phyloP scores from a whole-genome alignment of 306 rosid species.

The Dalbergia oliveri region DNA sequence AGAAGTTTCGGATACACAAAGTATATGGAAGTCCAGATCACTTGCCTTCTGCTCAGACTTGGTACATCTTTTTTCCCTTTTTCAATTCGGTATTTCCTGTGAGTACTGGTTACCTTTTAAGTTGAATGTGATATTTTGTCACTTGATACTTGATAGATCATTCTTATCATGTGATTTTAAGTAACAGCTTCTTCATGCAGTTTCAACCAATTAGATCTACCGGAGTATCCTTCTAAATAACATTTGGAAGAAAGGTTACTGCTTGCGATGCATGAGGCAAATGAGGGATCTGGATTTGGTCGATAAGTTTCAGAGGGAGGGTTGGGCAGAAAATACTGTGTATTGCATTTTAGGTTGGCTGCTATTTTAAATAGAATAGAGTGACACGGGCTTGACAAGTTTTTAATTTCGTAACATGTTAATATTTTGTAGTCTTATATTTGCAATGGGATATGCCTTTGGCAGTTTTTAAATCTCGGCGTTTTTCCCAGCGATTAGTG shows the following conservation, averaged over 20 bases:
- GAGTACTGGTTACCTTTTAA: background rate
- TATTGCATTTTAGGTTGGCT: conserved; percentile 63
- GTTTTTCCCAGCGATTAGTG: background rate
- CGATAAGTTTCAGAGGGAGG: conserved; percentile 40
- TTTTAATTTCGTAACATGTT: conserved; percentile 59
- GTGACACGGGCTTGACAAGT: conserved; percentile 60
- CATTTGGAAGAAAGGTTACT: conserved; percentile 90
- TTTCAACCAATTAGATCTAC: conserved; percentile 96
- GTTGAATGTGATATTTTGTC: conserved; percentile 15
- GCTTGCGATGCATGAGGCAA: conserved; percentile 94
- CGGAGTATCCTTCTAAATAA: conserved; percentile 93
- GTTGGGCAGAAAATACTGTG: conserved; percentile 34
- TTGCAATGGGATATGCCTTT: conserved; percentile 70
- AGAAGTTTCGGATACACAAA: conserved; percentile 97
- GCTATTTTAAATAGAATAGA: conserved; percentile 55
- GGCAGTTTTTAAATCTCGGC: conserved; percentile 66
- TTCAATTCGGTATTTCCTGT: background rate
- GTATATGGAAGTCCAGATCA: conserved; percentile 97
- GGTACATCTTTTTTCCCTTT: conserved; percentile 53
- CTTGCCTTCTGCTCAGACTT: conserved; percentile 99
- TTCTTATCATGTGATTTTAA: conserved; percentile 19
- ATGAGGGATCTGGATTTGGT: conserved; percentile 97
- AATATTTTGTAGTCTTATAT: conserved; percentile 75
- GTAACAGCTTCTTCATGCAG: conserved; percentile 58
- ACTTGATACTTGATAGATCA: background rate